Base-by-base conservation (phyloP, 148 eudicot species). In the Cornus florida region DNA sequence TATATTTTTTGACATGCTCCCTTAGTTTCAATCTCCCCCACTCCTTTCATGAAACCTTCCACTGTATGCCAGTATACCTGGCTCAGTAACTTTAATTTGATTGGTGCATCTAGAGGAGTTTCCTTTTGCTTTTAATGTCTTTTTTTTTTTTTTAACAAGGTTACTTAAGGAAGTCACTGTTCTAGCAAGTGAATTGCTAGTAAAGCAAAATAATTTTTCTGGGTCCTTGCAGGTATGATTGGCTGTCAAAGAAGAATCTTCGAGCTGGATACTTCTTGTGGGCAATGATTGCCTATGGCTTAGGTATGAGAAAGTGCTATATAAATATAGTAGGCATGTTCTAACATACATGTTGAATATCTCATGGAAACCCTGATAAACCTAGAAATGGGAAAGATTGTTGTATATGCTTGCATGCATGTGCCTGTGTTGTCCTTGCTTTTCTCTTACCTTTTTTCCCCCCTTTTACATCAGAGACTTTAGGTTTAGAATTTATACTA, bases 281-380 rank as follows among this genome's bases (percentile, higher is more conserved):
- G 95, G 95, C 95, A 80, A 92, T 96, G 93, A 72, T 87, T 59
- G 99, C 99, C 71, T 96, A 96, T 82, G 99, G 97, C 56, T 86
- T 91, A 79, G 98, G 98, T 92, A 92, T 48, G 85, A 12, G 16
- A 64, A 46, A 69, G 66, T 48, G 13, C 24, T 39, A 57, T 69
- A 24, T 75, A 10, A 0, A 35, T 35, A 28, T 28, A 28, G 1
- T 59, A 50, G 59, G 13, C 56, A 66, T 65, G 59, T n/a, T 57
- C 33, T 20, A 50, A 41, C 39, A 73, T 56, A 31, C 57, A 57
- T 13, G 60, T 53, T 80, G n/a, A 62, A 6, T 19, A 62, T 62
- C 23, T 3, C 23, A 17, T 62, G 66, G 22, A 3, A 57, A 57
- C 62, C 13, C 62, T 19, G 8, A 20, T 7, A 62, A 62, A 62